Percentiles rank a stretch among this genome's conserved stretches.
These are phyloP conservation scores for Lodderomyces pseudojiufengensis DNA, from an alignment of 1,139 yeast species.

Conservation along the genomic window DNA sequence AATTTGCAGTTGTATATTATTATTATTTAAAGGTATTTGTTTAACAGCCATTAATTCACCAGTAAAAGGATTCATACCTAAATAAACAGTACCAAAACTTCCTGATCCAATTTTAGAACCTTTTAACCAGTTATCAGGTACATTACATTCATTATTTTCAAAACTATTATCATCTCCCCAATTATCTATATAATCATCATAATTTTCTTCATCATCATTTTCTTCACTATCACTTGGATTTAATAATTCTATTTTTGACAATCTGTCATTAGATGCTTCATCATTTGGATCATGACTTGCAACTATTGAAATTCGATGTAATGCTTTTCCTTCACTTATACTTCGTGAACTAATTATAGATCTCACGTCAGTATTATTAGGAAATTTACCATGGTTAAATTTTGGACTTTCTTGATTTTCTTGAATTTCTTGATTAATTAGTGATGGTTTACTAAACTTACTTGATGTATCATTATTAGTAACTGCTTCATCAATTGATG, in stretches of 20 bases:
- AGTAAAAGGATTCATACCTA: conserved; percentile 87
- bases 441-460: conserved; percentile 21
- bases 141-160: conserved; percentile 21
- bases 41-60: conserved; percentile 98
- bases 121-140: conserved; percentile 82
- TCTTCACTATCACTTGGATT: conserved; percentile 34
- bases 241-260: conserved; percentile 49
- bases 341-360: conserved; percentile 15
- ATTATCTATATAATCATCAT: conserved; percentile 2
- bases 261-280: conserved; percentile 29
- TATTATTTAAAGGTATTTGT: conserved; percentile 69
- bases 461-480: conserved; percentile 23
- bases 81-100: conserved; percentile 87
- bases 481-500: conserved; percentile 58
- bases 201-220: conserved; percentile 12
- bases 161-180: not conserved
- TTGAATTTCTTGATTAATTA: conserved; percentile 3
- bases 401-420: conserved; percentile 8
- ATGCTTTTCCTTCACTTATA: conserved; percentile 11
- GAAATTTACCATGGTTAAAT: not conserved
- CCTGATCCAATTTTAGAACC: conserved; percentile 96
- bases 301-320: conserved; percentile 24
- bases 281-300: conserved; percentile 34
- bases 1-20: not conserved
- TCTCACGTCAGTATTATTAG: conserved; percentile 13